These are phyloP conservation scores for Arabidopsis suecica DNA, from an alignment of 345 rosid genomes.

Conservation along the genomic window DNA sequence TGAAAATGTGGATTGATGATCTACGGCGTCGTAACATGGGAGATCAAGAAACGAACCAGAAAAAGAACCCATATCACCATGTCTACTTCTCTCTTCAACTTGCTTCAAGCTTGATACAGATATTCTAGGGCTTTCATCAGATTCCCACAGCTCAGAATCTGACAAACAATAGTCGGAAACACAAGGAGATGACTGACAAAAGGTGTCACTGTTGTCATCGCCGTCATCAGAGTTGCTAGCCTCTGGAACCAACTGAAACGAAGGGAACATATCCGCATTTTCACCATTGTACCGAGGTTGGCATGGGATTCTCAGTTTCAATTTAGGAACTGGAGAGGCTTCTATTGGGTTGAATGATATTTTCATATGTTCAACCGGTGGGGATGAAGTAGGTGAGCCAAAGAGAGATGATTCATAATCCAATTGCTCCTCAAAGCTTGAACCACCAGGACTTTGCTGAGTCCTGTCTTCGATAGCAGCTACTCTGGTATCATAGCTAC, in stretches of 20 bases:
- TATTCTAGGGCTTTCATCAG: constrained; percentile 57
- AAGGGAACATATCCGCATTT: constrained; percentile 63
- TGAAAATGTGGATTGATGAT: constrained; percentile 38
- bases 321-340: constrained; percentile 59
- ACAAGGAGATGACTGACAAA: constrained; percentile 84
- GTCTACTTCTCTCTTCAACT: constrained; percentile 22
- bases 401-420: constrained; percentile 43
- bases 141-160: constrained; percentile 92
- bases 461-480: constrained; percentile 43
- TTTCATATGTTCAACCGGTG: constrained; percentile 87
- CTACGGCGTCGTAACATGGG: constrained; percentile 70
- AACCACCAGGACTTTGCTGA: constrained; percentile 45
- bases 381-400: constrained; percentile 74
- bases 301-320: constrained; percentile 76
- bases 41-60: constrained; percentile 48
- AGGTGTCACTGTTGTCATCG: constrained; percentile 67
- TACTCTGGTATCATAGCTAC: constrained; percentile 38
- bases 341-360: constrained; percentile 75
- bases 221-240: constrained; percentile 54
- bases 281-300: constrained; percentile 41
- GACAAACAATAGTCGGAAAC: constrained; percentile 76
- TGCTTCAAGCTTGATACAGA: constrained; percentile 41
- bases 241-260: constrained; percentile 89
- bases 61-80: constrained; percentile 47
- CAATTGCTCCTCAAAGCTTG: constrained; percentile 37